Percentiles rank a stretch among this genome's conserved stretches.
phyloP scores from a whole-genome alignment of 352 stramenopile genomes.

The Phytophthora agathidicida region DNA sequence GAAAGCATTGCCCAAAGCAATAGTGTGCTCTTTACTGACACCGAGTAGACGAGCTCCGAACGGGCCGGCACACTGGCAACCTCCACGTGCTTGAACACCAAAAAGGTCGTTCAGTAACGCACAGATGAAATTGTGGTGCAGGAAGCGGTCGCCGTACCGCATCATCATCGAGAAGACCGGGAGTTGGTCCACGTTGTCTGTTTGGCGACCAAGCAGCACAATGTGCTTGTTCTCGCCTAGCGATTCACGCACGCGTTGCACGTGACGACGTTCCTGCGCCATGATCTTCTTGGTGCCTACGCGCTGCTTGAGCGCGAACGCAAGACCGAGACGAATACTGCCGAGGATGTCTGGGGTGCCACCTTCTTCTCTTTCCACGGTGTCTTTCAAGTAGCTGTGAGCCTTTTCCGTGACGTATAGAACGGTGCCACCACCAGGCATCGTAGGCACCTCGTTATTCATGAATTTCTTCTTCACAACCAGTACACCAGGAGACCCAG shows the following conservation, averaged over 20 bases:
- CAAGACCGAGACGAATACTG: conserved; percentile 92
- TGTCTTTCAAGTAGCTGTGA: conserved; percentile 81
- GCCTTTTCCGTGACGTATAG: conserved; percentile 63
- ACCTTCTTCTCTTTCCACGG: conserved; percentile 92
- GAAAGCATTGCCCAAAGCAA: conserved; percentile 84
- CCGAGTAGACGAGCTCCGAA: conserved; percentile 94
- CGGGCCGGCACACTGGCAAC: conserved; percentile 91
- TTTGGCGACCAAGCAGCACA: conserved; percentile 84
- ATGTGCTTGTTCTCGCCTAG: conserved; percentile 68
- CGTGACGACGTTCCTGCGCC: conserved; percentile 47
- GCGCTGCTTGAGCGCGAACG: conserved; percentile 91
- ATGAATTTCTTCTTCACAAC: conserved; percentile 94
- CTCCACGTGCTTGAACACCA: conserved; percentile 85
- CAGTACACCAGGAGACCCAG: conserved; percentile 92
- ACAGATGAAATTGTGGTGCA: conserved; percentile 99
- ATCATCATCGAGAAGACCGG: conserved; percentile 97
- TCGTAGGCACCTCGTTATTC: conserved; percentile 61
- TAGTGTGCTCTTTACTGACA: conserved; percentile 70
- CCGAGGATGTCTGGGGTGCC: conserved; percentile 96
- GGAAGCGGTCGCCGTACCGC: conserved; percentile 87
- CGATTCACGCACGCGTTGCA: conserved; percentile 42
- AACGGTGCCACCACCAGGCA: conserved; percentile 57
- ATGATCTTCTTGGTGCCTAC: conserved; percentile 63
- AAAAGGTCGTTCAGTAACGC: conserved; percentile 98
- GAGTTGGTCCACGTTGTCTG: conserved; percentile 53